Conservation (phyloP, 768 basidiomycete genomes). For the Kwoniella sp. region DNA sequence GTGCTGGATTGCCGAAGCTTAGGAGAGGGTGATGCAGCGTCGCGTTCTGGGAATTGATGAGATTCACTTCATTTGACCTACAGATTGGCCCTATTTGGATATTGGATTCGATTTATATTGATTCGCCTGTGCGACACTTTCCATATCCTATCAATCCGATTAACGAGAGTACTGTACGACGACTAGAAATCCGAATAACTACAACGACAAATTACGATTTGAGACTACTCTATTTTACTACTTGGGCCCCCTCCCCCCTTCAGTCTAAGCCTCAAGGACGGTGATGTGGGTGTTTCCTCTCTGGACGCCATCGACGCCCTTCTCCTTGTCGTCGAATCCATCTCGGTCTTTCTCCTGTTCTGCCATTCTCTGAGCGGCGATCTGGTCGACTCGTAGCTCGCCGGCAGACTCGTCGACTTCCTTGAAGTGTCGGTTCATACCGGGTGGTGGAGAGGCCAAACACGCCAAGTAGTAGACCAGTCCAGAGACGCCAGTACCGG, state of each 20-base stretch:
- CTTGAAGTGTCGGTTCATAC: slow-evolving; percentile 60
- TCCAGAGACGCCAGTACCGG: slow-evolving; percentile 73
- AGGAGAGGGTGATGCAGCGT: too few relatives aligned
- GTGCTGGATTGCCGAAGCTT: too few relatives aligned
- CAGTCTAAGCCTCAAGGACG: neutral
- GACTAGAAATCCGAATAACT: neutral
- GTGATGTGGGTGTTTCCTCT: neutral
- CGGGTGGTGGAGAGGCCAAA: slow-evolving; percentile 65
- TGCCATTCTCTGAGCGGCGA: neutral
- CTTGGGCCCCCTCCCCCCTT: too few relatives aligned
- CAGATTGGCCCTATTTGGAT: too few relatives aligned
- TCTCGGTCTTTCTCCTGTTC: slow-evolving; percentile 1
- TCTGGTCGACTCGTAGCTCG: slow-evolving; percentile 26
- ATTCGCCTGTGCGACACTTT: too few relatives aligned
- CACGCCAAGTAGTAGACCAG: slow-evolving; percentile 68
- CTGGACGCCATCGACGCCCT: neutral
- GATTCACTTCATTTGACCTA: too few relatives aligned
- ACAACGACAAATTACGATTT: neutral
- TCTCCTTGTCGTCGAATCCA: neutral
- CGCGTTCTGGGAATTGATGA: too few relatives aligned
- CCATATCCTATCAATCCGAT: neutral
- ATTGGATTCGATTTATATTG: too few relatives aligned
- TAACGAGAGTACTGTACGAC: neutral
- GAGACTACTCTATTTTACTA: too few relatives aligned
- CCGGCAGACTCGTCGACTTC: slow-evolving; percentile 62